Evolutionary conservation across 2,329 filamentous ascomycete genomes (phyloP), one percentile per base, ranked within the genome.

Genomic region (Colletotrichum somersetense): DNA sequence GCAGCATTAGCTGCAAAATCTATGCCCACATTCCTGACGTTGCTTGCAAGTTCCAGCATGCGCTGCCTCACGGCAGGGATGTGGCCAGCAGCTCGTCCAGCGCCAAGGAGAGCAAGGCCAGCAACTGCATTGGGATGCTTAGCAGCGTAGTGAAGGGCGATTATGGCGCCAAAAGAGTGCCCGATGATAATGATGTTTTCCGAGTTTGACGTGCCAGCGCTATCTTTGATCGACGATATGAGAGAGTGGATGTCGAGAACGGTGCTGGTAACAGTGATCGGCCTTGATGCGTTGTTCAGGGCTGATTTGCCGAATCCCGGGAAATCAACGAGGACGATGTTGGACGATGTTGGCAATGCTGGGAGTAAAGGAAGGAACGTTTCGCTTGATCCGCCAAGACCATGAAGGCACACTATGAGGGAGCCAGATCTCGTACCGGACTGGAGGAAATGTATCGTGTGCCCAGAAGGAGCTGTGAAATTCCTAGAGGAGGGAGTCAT

Each of bases 121-220:
- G 75, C 77, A 38, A 78, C 74, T 20, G 71, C 62, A 16, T 73
- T 66, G 40, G 79, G 75, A 68, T 79, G 62, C 42, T 69, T 52
- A n/a, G 79, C 76, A n/a, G 79, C 79, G 70, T 80, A 80, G 42
- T 82, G 80, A 62, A 82, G 76, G n/a, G 77, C 76, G 69, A 82
- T 75, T 42, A 81, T 79, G 62, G 75, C 78, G 20, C 80, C 81
- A 59, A 82, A 77, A 20, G 80, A 81, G 74, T 82, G 80, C 23
- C 80, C 80, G 61, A 82, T 73, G 61, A 81, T 73, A 65, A 80
- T 66, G 42, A 67, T 40, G 62, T 65, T 44, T 23, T 23, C 16
- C 62, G 48, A 6, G n/a, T 38, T 11, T 20, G 62, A 18, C 18
- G 20, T 40, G 38, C 11, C 46, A 48, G 52, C 64, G 71, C 64